These are phyloP conservation scores for Arthrobotrys pseudoclavata DNA, from an alignment of 2,329 filamentous ascomycete species.

Conservation along the genomic window DNA sequence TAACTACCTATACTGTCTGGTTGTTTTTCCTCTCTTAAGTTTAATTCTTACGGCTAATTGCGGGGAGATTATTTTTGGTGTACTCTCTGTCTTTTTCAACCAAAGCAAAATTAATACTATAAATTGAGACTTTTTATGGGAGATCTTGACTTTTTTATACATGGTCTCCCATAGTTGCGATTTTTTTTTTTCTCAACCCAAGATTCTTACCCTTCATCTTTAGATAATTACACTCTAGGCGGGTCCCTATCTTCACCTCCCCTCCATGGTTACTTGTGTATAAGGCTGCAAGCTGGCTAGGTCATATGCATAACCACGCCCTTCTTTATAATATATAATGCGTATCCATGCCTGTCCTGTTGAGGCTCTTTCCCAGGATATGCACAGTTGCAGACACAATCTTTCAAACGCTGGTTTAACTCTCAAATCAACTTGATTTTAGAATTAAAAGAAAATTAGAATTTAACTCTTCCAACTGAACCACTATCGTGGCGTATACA, in stretches of 20 bases:
- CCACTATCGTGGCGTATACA: not conserved
- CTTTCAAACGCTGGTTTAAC: too few relatives aligned
- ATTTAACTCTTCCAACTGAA: too few relatives aligned
- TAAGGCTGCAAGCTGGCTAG: too few relatives aligned
- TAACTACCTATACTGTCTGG: not conserved
- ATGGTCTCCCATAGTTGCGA: conserved; percentile 5
- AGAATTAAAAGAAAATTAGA: too few relatives aligned
- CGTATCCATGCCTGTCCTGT: too few relatives aligned
- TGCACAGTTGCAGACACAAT: too few relatives aligned
- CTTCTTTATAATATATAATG: too few relatives aligned
- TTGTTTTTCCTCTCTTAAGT: not conserved
- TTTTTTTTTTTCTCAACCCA: not conserved
- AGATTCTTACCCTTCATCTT: not conserved
- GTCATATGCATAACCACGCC: too few relatives aligned
- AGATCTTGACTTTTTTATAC: not conserved
- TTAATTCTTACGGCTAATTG: conserved; percentile 11
- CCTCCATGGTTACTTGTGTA: too few relatives aligned
- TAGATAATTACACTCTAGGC: not conserved
- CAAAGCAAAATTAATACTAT: conserved; percentile 9
- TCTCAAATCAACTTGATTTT: too few relatives aligned
- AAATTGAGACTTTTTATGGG: conserved; percentile 18
- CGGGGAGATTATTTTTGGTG: not conserved
- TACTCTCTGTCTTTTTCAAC: conserved; percentile 20
- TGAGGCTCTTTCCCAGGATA: too few relatives aligned
- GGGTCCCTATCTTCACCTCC: not conserved